Evolutionary conservation across 1,139 yeast species (phyloP), one percentile per base, ranked within the genome.

Genomic region (Geotrichum fermentans): DNA sequence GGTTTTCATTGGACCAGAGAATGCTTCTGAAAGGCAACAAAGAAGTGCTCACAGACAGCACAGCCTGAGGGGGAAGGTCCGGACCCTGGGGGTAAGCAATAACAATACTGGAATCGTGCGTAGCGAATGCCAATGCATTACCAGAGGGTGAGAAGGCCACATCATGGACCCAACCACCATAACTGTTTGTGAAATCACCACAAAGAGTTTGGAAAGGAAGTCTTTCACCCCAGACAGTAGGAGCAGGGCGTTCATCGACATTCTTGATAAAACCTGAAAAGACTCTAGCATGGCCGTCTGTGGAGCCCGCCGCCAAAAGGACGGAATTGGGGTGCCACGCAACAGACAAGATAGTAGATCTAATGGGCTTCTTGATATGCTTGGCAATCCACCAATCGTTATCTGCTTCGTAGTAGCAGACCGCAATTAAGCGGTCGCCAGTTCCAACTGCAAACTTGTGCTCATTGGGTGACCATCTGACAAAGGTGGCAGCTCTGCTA

Each of bases 331-430:
- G 92, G 66, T 94, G 98, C 99, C 99, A 94, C 54, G 83, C 84
- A 48, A 92, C 75, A 40, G 86, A 77, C 57, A 92, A 77, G 58
- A 92, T 78, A 38, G 97, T 88, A 10, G 96, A 86, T 64, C 85
- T 83, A 59, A 90, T 75, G 16, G 97, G 97, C 69, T 87, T 88
- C 73, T 89, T 89, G 70, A 94, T 68, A 70, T 92, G 98, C 70
- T 90, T 92, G 18, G 97, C 88, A 47, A 92, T 90, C 99, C 99
- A 94, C 99, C 99, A 94, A 66, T 94, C 96, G 67, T 92, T 92
- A 62, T 90, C 97, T 55, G 77, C 85, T 67, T 94, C 98, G 67
- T 86, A 92, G 70, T 90, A 92, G 71, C 98, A 94, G 45, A 94
- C 85, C 16, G 98, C 96, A 67, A 94, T 83, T 55, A 87, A 83